phyloP scores from a whole-genome alignment of 805 yeast species.

The Saccharomycopsis capsularis region DNA sequence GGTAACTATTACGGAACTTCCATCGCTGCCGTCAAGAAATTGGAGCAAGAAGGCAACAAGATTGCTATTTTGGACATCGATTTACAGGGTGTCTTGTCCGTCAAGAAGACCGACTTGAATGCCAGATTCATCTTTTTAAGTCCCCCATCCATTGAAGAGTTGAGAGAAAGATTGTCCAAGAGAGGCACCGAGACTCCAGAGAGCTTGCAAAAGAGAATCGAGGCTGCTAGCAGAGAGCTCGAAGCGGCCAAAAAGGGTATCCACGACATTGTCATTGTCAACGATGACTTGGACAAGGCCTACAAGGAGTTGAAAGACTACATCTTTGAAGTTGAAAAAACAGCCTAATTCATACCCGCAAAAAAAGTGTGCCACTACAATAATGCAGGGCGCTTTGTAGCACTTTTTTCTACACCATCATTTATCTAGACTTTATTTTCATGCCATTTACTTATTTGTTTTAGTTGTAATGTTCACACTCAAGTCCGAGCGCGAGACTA shows the following conservation, averaged over 20 bases:
- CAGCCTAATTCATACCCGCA: no score
- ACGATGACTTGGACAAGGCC: slow-evolving; percentile 87
- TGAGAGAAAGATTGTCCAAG: slow-evolving; percentile 66
- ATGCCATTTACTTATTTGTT: no score
- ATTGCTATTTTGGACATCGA: slow-evolving; percentile 93
- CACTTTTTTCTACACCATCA: no score
- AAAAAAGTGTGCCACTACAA: no score
- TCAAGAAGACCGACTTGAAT: slow-evolving; percentile 71
- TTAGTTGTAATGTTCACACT: no score
- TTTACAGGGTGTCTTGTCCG: slow-evolving; percentile 97
- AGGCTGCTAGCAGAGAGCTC: slow-evolving; percentile 82
- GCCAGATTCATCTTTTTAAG: slow-evolving; percentile 84
- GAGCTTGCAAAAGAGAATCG: slow-evolving; percentile 72
- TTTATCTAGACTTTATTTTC: no score
- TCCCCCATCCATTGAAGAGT: slow-evolving; percentile 84
- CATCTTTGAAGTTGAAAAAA: slow-evolving; percentile 40
- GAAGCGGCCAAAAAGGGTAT: slow-evolving; percentile 88
- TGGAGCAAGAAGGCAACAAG: slow-evolving; percentile 48
- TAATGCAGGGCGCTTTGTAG: no score
- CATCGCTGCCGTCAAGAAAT: slow-evolving; percentile 74
- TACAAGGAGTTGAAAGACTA: slow-evolving; percentile 74
- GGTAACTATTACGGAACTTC: slow-evolving; percentile 98
- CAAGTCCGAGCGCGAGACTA: no score
- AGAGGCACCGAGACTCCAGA: slow-evolving; percentile 96
- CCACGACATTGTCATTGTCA: slow-evolving; percentile 82